Evolutionary conservation across 177 flowering plant genomes (phyloP).

Genomic region (Tripterygium wilfordii): DNA sequence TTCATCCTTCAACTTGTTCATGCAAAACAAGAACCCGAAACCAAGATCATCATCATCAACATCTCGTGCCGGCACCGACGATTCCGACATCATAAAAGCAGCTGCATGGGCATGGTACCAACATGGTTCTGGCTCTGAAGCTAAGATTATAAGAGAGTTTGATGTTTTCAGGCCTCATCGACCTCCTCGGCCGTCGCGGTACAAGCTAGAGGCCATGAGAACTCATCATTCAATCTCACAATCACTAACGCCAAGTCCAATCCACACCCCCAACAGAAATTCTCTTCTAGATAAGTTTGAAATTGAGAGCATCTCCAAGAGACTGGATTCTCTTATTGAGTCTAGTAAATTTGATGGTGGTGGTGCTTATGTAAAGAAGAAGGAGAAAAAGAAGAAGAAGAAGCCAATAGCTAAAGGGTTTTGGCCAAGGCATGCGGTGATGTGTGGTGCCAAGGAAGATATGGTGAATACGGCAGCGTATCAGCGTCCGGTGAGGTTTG

Average conservation of each 20-base stretch:
- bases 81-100: slow-evolving; percentile 35
- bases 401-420: slow-evolving; percentile 13
- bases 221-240: neutral
- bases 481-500: neutral
- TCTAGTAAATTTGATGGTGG: neutral
- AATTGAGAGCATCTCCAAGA: slow-evolving; percentile 38
- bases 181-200: slow-evolving; percentile 37
- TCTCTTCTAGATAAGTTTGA: slow-evolving; percentile 60
- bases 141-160: slow-evolving; percentile 23
- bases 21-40: slow-evolving; percentile 21
- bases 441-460: slow-evolving; percentile 34
- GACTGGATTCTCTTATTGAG: slow-evolving; percentile 28
- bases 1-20: slow-evolving; percentile 10
- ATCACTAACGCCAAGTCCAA: neutral
- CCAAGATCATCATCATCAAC: neutral
- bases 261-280: neutral
- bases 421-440: slow-evolving; percentile 22
- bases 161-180: slow-evolving; percentile 12
- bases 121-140: slow-evolving; percentile 42
- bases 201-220: slow-evolving; percentile 44
- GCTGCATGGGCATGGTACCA: slow-evolving; percentile 82
- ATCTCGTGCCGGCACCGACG: slow-evolving; percentile 14
- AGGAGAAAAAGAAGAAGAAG: slow-evolving; percentile 17
- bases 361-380: neutral
- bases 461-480: slow-evolving; percentile 9